Evolutionary conservation across 257 asterid genomes (phyloP).

Genomic region (Capsicum baccatum): DNA sequence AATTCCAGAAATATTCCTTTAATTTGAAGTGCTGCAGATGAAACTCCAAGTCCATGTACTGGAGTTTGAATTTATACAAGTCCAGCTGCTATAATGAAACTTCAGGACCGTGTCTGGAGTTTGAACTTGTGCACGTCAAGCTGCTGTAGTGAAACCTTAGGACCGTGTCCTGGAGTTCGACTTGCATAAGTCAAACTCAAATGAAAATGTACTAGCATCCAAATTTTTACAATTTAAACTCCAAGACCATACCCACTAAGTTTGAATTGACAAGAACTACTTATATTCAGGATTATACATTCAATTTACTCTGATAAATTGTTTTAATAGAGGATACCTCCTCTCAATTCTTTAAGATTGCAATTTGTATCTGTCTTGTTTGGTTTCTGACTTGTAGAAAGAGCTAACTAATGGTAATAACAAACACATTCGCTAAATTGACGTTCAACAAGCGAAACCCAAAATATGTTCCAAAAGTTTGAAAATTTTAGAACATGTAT

Average conservation of each 20-base stretch:
- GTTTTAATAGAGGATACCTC: background rate
- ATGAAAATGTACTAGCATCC: background rate
- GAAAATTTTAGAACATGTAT: conserved; percentile 2
- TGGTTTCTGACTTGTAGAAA: background rate
- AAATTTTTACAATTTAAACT: background rate
- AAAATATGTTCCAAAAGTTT: background rate
- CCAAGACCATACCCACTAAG: background rate
- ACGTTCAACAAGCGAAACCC: background rate
- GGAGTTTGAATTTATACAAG: background rate
- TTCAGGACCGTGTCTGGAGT: background rate
- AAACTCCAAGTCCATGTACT: background rate
- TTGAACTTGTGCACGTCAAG: background rate
- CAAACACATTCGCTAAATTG: background rate
- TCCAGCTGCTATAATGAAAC: background rate
- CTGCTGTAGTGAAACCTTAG: background rate
- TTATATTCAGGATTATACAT: background rate
- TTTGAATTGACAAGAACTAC: background rate
- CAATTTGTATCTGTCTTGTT: background rate
- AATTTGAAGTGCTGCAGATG: background rate
- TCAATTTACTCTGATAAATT: background rate
- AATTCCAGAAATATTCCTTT: background rate
- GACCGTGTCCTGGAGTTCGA: background rate
- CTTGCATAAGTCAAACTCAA: background rate
- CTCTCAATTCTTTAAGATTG: background rate
- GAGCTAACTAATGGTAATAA: background rate